Conservation (phyloP, 164 flowering plant species). For the Vitis cinerea region DNA sequence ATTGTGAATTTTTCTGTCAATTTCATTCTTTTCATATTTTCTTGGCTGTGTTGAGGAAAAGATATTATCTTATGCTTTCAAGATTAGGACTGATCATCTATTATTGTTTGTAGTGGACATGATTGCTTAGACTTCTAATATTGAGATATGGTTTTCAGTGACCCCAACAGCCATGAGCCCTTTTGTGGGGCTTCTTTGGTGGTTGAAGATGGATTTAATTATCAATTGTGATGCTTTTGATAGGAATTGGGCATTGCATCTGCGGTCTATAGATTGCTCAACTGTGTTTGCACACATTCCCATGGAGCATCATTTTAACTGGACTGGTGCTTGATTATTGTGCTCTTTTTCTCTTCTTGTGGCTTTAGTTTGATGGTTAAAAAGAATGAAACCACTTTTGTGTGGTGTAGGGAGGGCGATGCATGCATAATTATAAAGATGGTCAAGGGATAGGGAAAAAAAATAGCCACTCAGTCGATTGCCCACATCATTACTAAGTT, state of each 20-base stretch:
- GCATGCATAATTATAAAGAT: neutral
- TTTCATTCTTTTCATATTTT: neutral
- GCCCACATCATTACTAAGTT: neutral
- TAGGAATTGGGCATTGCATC: neutral
- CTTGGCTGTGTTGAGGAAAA: neutral
- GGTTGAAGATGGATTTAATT: neutral
- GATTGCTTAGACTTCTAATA: neutral
- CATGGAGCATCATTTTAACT: neutral
- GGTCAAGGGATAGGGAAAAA: neutral
- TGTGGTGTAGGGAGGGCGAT: neutral
- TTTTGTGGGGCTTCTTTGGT: constrained; percentile 14
- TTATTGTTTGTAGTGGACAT: neutral
- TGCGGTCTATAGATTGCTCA: neutral
- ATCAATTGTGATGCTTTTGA: neutral
- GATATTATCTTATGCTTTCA: neutral
- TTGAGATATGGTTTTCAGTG: constrained; percentile 1
- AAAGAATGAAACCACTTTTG: neutral
- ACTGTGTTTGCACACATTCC: neutral
- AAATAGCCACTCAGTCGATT: neutral
- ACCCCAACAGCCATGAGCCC: constrained; percentile 15
- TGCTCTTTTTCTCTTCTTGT: neutral
- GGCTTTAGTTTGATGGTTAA: neutral
- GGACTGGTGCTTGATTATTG: neutral
- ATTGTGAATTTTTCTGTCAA: neutral
- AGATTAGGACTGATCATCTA: neutral